Evolutionary conservation across 2,329 filamentous ascomycete genomes (phyloP).

Genomic region (Trichoderma sp.): DNA sequence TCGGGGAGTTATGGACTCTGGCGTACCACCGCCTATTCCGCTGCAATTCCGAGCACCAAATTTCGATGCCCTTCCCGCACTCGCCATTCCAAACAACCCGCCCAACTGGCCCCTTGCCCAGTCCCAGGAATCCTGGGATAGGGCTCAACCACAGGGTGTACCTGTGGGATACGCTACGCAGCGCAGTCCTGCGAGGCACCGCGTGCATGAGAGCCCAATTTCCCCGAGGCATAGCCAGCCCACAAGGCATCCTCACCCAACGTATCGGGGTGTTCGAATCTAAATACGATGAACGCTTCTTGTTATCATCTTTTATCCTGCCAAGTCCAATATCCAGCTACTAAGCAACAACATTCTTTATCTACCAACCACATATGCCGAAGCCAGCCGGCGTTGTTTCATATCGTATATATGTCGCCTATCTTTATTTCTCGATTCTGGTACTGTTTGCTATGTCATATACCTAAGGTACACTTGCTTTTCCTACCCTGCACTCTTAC

Average conservation of each 20-base stretch:
- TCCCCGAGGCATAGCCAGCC: slow-evolving; percentile 42
- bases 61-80: background rate
- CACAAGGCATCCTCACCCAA: slow-evolving; percentile 60
- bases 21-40: slow-evolving; percentile 22
- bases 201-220: slow-evolving; percentile 41
- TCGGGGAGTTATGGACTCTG: slow-evolving; percentile 20
- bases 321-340: background rate
- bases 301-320: no score
- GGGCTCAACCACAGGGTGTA: background rate
- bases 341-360: background rate
- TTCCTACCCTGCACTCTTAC: background rate
- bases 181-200: slow-evolving; percentile 39
- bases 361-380: background rate
- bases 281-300: slow-evolving; percentile 30
- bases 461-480: background rate
- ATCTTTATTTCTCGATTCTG: background rate
- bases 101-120: background rate
- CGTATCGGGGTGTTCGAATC: slow-evolving; percentile 57
- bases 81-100: background rate
- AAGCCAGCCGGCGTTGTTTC: background rate
- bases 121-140: background rate
- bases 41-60: slow-evolving; percentile 15
- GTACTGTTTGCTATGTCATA: background rate
- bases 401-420: background rate
- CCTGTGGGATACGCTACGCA: slow-evolving; percentile 23